These are phyloP conservation scores for Botrytis byssoidea DNA, from an alignment of 2,329 filamentous ascomycete species.

Conservation along the genomic window DNA sequence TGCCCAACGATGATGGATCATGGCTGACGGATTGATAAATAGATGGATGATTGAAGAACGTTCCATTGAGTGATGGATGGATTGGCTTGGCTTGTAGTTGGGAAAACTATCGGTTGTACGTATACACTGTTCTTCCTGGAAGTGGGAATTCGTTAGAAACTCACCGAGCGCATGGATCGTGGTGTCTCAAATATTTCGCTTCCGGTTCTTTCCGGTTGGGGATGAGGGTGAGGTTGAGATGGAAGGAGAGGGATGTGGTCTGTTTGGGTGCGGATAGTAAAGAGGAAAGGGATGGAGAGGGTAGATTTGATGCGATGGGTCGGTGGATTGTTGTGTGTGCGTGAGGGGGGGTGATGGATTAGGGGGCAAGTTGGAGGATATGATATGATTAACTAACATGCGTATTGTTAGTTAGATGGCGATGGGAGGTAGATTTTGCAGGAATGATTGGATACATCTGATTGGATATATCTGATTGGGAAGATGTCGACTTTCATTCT, in stretches of 20 bases:
- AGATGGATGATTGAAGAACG: not conserved
- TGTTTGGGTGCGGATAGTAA: not conserved
- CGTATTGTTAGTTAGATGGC: not conserved
- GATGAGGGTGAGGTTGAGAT: not conserved
- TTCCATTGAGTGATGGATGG: not conserved
- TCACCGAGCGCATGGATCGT: not conserved
- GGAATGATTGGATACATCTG: not conserved
- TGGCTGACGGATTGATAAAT: not conserved
- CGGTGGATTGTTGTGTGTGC: not conserved
- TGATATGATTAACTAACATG: not conserved
- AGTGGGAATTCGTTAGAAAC: not conserved
- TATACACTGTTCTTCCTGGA: not conserved
- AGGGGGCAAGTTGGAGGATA: not conserved
- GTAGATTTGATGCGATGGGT: not conserved
- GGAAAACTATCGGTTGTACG: not conserved
- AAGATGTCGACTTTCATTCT: rapidly evolving
- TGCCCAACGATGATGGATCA: not conserved
- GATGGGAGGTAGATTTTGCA: not conserved
- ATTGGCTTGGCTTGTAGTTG: not conserved
- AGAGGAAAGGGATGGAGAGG: not conserved
- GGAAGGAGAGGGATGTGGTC: too few relatives aligned
- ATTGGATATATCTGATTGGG: rapidly evolving
- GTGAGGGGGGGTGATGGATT: not conserved
- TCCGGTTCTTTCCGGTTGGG: not conserved
- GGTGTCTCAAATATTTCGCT: not conserved